Evolutionary conservation across 2,329 filamentous ascomycete genomes (phyloP).

Genomic region (Cladosporium sp.): DNA sequence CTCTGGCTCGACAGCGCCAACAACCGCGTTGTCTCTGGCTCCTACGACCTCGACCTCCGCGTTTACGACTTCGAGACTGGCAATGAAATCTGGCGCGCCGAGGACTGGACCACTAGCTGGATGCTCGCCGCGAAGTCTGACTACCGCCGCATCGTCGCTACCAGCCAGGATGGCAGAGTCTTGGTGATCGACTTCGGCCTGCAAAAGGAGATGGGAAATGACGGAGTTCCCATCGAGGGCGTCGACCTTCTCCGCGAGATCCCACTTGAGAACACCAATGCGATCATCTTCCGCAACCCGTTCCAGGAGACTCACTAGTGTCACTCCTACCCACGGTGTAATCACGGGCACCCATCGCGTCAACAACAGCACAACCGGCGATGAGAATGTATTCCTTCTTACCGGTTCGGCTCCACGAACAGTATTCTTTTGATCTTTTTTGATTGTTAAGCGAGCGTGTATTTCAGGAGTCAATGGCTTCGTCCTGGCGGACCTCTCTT

Average conservation of each 20-base stretch:
- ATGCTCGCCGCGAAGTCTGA: constrained; percentile 94
- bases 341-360: background rate
- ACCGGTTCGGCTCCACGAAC: no score
- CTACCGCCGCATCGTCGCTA: constrained; percentile 89
- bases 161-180: constrained; percentile 88
- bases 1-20: constrained; percentile 86
- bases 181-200: constrained; percentile 86
- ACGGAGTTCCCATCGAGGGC: constrained; percentile 45
- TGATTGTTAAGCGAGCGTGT: background rate
- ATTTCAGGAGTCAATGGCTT: background rate
- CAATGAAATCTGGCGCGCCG: constrained; percentile 73
- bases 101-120: constrained; percentile 96
- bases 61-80: constrained; percentile 84
- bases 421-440: no score
- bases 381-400: background rate
- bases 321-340: background rate
- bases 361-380: background rate
- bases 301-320: constrained; percentile 9
- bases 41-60: constrained; percentile 93
- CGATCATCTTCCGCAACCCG: constrained; percentile 23
- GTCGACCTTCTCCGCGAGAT: constrained; percentile 44
- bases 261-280: constrained; percentile 21
- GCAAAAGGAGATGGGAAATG: constrained; percentile 29
- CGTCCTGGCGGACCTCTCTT: background rate
- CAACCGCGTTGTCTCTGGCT: constrained; percentile 81